Conservation (phyloP, 371 early-diverging fungal species). For the Saksenaea vasiformis region DNA sequence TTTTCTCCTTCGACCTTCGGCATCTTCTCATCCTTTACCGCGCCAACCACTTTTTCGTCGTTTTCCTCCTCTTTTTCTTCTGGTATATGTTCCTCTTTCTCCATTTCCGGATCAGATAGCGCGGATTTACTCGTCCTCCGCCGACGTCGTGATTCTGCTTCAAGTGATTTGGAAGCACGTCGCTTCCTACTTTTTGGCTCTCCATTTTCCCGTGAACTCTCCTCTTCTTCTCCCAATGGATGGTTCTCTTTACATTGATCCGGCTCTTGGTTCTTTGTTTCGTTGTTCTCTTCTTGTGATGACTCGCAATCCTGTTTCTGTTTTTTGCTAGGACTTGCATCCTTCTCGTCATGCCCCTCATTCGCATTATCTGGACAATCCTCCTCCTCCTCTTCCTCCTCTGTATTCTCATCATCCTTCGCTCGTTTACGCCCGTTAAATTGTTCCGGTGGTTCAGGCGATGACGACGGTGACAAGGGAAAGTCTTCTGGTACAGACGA, state of each 20-base stretch:
- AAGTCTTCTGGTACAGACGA: conserved; percentile 47
- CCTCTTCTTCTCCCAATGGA: conserved; percentile 10
- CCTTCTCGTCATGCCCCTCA: neutral
- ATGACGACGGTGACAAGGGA: conserved; percentile 36
- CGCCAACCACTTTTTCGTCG: neutral
- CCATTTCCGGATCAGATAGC: neutral
- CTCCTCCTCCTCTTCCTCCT: neutral
- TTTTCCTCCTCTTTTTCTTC: neutral
- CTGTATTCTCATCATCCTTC: conserved; percentile 1
- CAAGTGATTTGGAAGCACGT: conserved; percentile 1
- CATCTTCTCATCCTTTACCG: conserved; percentile 17
- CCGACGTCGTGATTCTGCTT: conserved; percentile 15
- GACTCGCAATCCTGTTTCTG: conserved; percentile 1
- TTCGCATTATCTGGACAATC: conserved; percentile 1
- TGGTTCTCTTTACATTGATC: neutral
- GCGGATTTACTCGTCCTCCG: neutral
- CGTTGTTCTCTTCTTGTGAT: neutral
- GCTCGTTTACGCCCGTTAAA: neutral
- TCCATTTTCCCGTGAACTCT: neutral
- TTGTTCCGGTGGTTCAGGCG: conserved; percentile 20
- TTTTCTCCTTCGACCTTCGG: conserved; percentile 21
- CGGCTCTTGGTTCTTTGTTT: conserved; percentile 2
- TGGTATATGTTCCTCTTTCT: neutral
- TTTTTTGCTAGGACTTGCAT: neutral
- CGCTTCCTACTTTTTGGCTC: conserved; percentile 7